Evolutionary conservation across 352 stramenopile species (phyloP).

Genomic region (Phytopythium oedochilum): DNA sequence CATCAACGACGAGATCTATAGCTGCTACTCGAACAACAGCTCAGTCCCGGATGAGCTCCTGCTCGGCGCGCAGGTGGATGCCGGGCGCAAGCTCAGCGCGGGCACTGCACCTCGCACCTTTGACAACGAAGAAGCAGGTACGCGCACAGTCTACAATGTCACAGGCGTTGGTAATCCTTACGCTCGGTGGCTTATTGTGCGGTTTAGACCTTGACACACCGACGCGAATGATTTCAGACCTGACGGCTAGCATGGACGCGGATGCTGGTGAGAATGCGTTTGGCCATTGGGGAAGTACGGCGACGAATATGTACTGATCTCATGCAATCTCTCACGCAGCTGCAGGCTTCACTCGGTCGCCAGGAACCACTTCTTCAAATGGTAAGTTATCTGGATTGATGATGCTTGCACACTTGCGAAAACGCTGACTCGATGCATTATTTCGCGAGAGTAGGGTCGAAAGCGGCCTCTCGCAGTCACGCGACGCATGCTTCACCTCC

Average conservation of each 20-base stretch:
- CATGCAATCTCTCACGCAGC: not conserved
- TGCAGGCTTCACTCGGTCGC: not conserved
- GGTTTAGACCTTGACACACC: slow-evolving; percentile 14
- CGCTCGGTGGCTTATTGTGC: not conserved
- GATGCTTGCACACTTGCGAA: no score
- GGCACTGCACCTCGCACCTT: slow-evolving; percentile 16
- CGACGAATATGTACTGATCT: not conserved
- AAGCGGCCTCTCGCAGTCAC: not conserved
- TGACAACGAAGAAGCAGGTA: slow-evolving; percentile 21
- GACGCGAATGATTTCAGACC: slow-evolving; percentile 9
- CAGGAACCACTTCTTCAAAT: not conserved
- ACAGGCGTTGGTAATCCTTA: no score
- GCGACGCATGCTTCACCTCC: not conserved
- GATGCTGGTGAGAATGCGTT: not conserved
- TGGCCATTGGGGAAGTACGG: no score
- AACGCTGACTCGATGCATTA: no score
- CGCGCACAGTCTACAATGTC: not conserved
- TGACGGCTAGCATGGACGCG: slow-evolving; percentile 5
- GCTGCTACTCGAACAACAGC: slow-evolving; percentile 79
- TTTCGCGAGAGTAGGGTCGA: not conserved
- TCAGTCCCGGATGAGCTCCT: slow-evolving; percentile 68
- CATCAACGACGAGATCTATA: slow-evolving; percentile 75
- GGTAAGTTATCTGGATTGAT: no score
- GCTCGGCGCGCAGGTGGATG: slow-evolving; percentile 23
- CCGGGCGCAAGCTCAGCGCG: not conserved